A percentile compares a stretch with the other conserved stretches of the same genome.
These are phyloP conservation scores for Atkinsonella hypoxylon DNA, from an alignment of 2,329 filamentous ascomycete species.

Conservation along the genomic window DNA sequence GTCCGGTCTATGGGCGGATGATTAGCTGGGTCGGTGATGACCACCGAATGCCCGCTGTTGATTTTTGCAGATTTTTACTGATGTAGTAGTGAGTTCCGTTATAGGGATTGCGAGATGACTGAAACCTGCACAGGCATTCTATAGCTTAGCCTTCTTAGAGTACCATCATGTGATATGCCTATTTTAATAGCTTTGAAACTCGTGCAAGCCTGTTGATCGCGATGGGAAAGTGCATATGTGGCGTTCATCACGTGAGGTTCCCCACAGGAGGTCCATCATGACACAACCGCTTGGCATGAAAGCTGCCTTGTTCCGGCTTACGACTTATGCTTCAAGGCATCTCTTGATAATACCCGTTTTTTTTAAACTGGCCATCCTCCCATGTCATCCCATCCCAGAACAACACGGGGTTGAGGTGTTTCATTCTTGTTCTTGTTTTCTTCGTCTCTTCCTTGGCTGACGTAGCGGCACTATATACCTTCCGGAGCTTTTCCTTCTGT, in stretches of 20 bases:
- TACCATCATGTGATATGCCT: no score
- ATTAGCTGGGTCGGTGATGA: no score
- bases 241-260: conserved; percentile 13
- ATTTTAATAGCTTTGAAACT: no score
- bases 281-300: conserved; percentile 8
- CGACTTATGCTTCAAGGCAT: no score
- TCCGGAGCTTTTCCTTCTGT: background rate
- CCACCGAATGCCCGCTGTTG: no score
- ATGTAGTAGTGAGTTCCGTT: no score
- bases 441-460: background rate
- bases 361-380: conserved; percentile 3
- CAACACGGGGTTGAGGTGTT: background rate
- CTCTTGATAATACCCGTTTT: conserved; percentile 11
- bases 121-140: no score
- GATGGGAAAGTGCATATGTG: conserved; percentile 8
- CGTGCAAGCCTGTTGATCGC: no score
- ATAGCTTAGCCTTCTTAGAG: no score
- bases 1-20: no score
- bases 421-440: background rate
- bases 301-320: conserved; percentile 16
- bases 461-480: background rate
- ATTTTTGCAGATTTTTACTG: no score
- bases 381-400: background rate
- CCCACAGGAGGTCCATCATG: conserved; percentile 13
- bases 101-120: no score